Conservation (phyloP, 2,329 filamentous ascomycete species). For the Colletotrichum sp. region DNA sequence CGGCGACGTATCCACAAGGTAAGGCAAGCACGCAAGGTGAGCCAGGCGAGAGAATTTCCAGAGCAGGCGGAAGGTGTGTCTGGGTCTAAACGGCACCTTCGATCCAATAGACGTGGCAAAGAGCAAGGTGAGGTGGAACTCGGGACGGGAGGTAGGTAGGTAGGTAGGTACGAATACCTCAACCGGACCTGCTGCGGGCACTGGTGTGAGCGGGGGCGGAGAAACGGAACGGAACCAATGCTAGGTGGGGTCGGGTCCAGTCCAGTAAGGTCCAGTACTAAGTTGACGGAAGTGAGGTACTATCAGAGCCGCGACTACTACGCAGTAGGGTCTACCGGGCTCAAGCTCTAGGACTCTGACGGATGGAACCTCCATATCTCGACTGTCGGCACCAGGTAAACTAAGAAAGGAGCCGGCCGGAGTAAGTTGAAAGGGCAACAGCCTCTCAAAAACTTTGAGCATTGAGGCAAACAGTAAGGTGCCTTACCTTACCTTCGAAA, state of each 20-base stretch:
- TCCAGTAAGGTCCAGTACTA: neutral
- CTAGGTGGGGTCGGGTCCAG: neutral
- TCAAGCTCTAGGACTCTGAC: neutral
- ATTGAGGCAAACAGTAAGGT: neutral
- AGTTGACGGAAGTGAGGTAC: neutral
- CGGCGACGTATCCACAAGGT: neutral
- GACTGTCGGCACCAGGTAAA: neutral
- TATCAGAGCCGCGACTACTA: neutral
- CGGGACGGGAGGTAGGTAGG: neutral
- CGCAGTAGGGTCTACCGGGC: neutral
- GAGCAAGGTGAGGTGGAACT: neutral
- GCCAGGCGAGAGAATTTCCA: neutral
- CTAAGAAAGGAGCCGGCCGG: neutral
- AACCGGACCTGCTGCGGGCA: neutral
- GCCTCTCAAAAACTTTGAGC: neutral
- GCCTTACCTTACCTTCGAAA: neutral
- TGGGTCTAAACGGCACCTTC: neutral
- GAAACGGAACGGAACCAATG: neutral
- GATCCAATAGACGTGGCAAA: neutral
- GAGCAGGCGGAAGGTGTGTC: neutral
- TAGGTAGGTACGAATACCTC: neutral
- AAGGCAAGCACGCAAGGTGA: neutral
- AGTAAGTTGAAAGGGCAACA: neutral
- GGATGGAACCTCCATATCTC: neutral
- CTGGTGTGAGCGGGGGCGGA: neutral